Evolutionary conservation across 306 rosid genomes (phyloP).

Genomic region (Lagenaria siceraria): DNA sequence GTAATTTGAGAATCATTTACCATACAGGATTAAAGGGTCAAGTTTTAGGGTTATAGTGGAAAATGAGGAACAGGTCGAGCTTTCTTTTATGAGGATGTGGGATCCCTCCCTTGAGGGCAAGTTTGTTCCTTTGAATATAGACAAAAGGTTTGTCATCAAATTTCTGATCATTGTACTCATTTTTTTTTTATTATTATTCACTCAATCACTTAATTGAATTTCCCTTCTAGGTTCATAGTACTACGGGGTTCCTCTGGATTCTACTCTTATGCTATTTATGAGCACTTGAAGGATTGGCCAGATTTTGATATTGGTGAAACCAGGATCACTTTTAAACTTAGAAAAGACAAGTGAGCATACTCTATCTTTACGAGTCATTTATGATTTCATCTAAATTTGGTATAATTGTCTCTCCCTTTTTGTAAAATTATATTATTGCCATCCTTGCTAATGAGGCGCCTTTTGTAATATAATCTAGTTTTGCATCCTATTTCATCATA

Average conservation of each 20-base stretch:
- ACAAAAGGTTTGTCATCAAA: slow-evolving; percentile 60
- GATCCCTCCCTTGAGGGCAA: slow-evolving; percentile 82
- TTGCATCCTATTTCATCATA: too few relatives aligned
- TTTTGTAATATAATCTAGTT: too few relatives aligned
- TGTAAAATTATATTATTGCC: too few relatives aligned
- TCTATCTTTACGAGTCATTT: neutral
- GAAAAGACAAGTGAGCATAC: slow-evolving; percentile 62
- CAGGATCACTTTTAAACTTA: slow-evolving; percentile 73
- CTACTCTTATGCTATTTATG: slow-evolving; percentile 80
- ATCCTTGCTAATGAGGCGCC: too few relatives aligned
- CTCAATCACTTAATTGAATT: neutral
- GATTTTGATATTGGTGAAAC: slow-evolving; percentile 83
- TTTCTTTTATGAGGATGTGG: slow-evolving; percentile 78
- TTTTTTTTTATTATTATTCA: neutral
- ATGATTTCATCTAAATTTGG: neutral
- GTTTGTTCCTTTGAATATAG: slow-evolving; percentile 73
- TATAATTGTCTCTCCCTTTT: too few relatives aligned
- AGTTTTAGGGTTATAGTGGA: slow-evolving; percentile 56
- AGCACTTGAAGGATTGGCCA: slow-evolving; percentile 76
- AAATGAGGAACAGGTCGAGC: slow-evolving; percentile 79
- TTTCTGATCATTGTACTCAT: neutral
- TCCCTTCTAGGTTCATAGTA: slow-evolving; percentile 55
- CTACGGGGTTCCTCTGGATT: slow-evolving; percentile 69
- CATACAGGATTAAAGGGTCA: slow-evolving; percentile 75
- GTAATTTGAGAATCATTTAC: slow-evolving; percentile 14